phyloP scores from a whole-genome alignment of 2,329 filamentous ascomycete species.

The Scleromitrula shiraiana region DNA sequence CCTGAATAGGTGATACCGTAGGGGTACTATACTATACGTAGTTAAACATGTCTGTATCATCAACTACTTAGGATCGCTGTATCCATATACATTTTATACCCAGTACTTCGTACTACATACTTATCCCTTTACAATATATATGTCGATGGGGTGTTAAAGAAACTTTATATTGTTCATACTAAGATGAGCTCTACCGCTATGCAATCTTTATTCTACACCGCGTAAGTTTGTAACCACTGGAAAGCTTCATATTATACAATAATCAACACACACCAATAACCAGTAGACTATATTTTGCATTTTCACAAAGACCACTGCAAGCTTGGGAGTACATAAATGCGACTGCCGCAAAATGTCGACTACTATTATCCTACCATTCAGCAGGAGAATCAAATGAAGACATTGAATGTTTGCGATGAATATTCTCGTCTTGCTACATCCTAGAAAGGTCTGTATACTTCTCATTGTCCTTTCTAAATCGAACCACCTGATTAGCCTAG shows the following conservation, averaged over 20 bases:
- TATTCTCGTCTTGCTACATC: conserved; percentile 49
- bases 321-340: conserved; percentile 45
- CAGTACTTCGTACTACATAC: too few species aligned
- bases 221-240: conserved; percentile 29
- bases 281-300: conserved; percentile 41
- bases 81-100: too few species aligned
- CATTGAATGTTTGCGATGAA: conserved; percentile 40
- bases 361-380: conserved; percentile 39
- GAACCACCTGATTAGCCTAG: too few species aligned
- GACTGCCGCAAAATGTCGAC: conserved; percentile 41
- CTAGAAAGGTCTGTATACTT: conserved; percentile 36
- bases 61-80: too few species aligned
- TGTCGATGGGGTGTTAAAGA: conserved; percentile 35
- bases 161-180: conserved; percentile 38
- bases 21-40: too few species aligned
- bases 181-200: conserved; percentile 39
- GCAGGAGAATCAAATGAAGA: conserved; percentile 33
- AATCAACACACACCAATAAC: too few species aligned
- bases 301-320: conserved; percentile 41
- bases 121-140: too few species aligned
- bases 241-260: background rate
- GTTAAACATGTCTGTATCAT: too few species aligned
- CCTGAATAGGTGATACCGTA: too few species aligned
- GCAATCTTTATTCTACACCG: conserved; percentile 43
- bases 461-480: too few species aligned